Base-by-base conservation (phyloP, 306 rosid species). In the Lathyrus oleraceus region DNA sequence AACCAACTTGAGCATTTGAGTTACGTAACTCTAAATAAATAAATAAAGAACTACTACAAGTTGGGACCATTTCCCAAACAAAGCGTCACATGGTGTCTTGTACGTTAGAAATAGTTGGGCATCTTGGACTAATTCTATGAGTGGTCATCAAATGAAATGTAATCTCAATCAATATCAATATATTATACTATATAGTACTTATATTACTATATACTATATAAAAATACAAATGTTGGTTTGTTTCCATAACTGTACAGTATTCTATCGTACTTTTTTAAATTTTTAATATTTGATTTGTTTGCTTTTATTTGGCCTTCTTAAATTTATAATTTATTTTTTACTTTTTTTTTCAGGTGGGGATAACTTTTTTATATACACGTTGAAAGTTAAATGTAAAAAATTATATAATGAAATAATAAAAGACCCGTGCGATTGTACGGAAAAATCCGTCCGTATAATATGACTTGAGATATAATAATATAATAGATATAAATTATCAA, bases 61-160 rank as follows among this genome's bases (percentile, higher is more conserved):
- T 58, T 67, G 63, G 79, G 74, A 75, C 79, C 74, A 75, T 75
- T 27, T 58, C 8, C 1, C 44, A 36, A 12, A 45, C 8, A 45
- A 20, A 44, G 47, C 35, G 12, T 42, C 27, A 42, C 66, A 57
- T 4, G 45, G 45, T 63, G 52, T 6, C 20, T 40, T 63, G 4
- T 3, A 19, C 51, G 51, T 40, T 62, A 39, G 0, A 10, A 61
- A 36, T 5, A 36, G 21, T 45, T 61, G 13, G 8, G 40, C 4
- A 39, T 38, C 28, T 62, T 38, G 28, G 49, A 20, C 35, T 39
- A 39, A 12, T 5, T 19, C 47, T 19, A 19, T 38, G 28, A 28
- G 39, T 59, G 44, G 8, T 3, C 23, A 45, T 45, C 8, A 14
- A 45, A 32, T 35, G 43, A 11, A 57, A 54, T 35, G 35, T 23